Evolutionary conservation across 345 rosid species (phyloP).

Genomic region (Barbarea vulgaris): DNA sequence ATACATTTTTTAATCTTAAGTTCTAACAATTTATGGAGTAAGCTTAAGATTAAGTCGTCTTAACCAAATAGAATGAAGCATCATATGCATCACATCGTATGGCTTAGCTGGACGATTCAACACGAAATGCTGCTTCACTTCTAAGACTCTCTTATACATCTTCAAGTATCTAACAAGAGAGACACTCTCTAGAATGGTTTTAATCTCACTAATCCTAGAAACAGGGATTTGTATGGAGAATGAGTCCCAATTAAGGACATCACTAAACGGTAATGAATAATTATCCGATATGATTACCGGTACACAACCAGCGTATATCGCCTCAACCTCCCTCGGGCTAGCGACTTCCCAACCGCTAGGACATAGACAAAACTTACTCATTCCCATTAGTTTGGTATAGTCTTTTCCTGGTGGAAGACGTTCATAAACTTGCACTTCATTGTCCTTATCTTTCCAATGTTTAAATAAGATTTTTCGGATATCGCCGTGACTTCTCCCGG

Average conservation of each 20-base stretch:
- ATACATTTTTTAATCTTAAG: background rate
- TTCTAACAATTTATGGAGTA: slow-evolving; percentile 16
- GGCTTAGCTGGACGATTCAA: slow-evolving; percentile 62
- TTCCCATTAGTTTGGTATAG: slow-evolving; percentile 46
- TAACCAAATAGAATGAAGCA: slow-evolving; percentile 71
- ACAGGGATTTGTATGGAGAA: slow-evolving; percentile 54
- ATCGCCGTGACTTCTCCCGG: slow-evolving; percentile 51
- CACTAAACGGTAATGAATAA: slow-evolving; percentile 58
- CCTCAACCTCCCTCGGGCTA: slow-evolving; percentile 61
- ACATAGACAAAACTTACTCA: slow-evolving; percentile 60
- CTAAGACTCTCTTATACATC: slow-evolving; percentile 49
- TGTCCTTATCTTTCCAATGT: slow-evolving; percentile 52
- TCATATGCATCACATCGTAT: slow-evolving; percentile 61
- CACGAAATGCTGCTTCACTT: slow-evolving; percentile 54
- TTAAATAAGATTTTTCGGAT: slow-evolving; percentile 46
- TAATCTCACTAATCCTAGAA: slow-evolving; percentile 49
- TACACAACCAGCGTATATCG: slow-evolving; percentile 65
- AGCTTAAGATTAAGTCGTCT: slow-evolving; percentile 60
- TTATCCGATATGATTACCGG: slow-evolving; percentile 62
- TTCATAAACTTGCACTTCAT: slow-evolving; percentile 54
- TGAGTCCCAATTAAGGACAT: slow-evolving; percentile 64
- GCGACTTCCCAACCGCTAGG: slow-evolving; percentile 59
- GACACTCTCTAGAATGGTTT: slow-evolving; percentile 51
- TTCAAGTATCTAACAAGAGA: slow-evolving; percentile 45
- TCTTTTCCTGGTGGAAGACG: slow-evolving; percentile 45